Evolutionary conservation across 2,329 filamentous ascomycete genomes (phyloP).

Genomic region (Phialophora chinensis): DNA sequence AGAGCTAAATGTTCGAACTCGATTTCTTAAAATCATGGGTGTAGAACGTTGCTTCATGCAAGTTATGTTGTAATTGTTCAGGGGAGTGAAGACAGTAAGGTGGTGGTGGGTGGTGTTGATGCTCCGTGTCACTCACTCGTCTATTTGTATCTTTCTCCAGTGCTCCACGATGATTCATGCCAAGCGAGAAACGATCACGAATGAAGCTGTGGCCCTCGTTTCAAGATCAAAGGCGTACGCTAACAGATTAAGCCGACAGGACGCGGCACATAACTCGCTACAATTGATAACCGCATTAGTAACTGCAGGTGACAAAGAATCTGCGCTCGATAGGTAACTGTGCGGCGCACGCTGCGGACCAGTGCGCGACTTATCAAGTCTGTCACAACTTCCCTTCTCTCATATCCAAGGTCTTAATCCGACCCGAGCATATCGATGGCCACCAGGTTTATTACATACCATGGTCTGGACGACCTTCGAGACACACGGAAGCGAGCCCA

Average conservation of each 20-base stretch:
- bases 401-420: not conserved
- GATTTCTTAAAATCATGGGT: not conserved
- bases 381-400: not conserved
- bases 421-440: not conserved
- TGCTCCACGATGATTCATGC: too few species aligned
- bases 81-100: not conserved
- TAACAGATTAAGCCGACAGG: not conserved
- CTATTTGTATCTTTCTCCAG: too few species aligned
- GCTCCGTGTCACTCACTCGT: too few species aligned
- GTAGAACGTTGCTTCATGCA: not conserved
- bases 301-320: not conserved
- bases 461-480: not conserved
- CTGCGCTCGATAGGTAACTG: not conserved
- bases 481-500: not conserved
- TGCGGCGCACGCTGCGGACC: too few species aligned
- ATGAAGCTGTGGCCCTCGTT: too few species aligned
- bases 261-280: not conserved
- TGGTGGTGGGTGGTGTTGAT: too few species aligned
- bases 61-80: not conserved
- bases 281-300: not conserved
- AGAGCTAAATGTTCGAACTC: not conserved
- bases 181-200: too few species aligned
- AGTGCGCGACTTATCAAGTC: not conserved
- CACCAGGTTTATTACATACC: not conserved
- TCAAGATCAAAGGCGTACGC: not conserved